Conservation (phyloP, 495 filamentous ascomycete species). For the Penicillium silybi region DNA sequence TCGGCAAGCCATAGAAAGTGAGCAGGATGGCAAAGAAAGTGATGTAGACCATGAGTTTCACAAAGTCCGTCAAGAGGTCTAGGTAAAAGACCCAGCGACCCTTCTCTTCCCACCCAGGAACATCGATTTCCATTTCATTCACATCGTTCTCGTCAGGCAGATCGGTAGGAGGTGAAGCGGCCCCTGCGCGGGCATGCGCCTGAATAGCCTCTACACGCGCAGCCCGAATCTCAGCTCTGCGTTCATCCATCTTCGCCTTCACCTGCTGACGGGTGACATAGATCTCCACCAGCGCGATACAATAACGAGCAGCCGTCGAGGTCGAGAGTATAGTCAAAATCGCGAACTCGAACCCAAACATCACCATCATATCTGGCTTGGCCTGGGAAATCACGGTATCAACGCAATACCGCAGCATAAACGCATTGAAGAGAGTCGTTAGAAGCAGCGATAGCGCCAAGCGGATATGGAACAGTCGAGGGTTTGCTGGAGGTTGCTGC, state of each 20-base stretch:
- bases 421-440: constrained; percentile 70
- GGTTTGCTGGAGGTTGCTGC: constrained; percentile 90
- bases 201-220: constrained; percentile 53
- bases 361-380: constrained; percentile 97
- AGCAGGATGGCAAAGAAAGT: constrained; percentile 91
- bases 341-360: constrained; percentile 98
- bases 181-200: constrained; percentile 36
- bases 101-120: constrained; percentile 95
- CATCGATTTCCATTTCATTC: constrained; percentile 89
- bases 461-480: constrained; percentile 81
- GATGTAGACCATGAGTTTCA: constrained; percentile 84
- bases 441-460: constrained; percentile 73
- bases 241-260: constrained; percentile 58
- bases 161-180: constrained; percentile 24
- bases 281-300: constrained; percentile 74
- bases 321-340: constrained; percentile 74
- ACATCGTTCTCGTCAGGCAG: constrained; percentile 70
- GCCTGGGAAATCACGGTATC: constrained; percentile 78
- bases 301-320: constrained; percentile 74
- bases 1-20: constrained; percentile 89
- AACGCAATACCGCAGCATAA: constrained; percentile 75
- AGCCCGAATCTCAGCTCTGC: constrained; percentile 60
- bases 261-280: constrained; percentile 69
- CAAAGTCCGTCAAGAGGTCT: constrained; percentile 83
- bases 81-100: constrained; percentile 89